Evolutionary conservation across 1,284 basidiomycete genomes (phyloP).

Genomic region (Ceratobasidium sp.): DNA sequence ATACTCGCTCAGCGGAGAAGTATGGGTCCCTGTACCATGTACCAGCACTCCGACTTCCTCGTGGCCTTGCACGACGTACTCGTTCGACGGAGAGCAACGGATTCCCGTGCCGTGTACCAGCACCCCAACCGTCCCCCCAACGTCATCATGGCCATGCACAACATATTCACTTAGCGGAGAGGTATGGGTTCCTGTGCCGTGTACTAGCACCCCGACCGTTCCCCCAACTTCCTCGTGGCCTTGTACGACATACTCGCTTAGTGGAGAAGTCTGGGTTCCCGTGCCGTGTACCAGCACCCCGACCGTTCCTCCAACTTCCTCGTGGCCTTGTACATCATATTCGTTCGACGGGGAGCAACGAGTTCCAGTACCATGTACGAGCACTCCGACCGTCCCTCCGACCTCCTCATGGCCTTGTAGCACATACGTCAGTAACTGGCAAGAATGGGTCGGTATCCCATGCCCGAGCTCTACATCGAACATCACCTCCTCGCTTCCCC

Average conservation of each 20-base stretch:
- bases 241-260: constrained; percentile 8
- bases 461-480: background rate
- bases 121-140: background rate
- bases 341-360: background rate
- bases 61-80: constrained; percentile 10
- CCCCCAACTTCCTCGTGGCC: no score
- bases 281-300: background rate
- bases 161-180: constrained; percentile 1
- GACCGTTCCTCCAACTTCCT: background rate
- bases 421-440: background rate
- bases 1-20: background rate
- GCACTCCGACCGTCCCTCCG: no score
- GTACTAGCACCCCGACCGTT: constrained; percentile 1
- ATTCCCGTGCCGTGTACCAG: background rate
- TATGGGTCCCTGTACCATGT: constrained; percentile 2
- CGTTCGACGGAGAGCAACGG: background rate
- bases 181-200: background rate
- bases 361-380: constrained; percentile 5
- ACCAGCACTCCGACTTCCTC: constrained; percentile 9
- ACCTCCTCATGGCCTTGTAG: background rate
- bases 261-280: background rate
- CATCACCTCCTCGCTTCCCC: background rate
- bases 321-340: constrained; percentile 37
- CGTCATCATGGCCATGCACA: constrained; percentile 28
- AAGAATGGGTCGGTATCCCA: constrained; percentile 4